Base-by-base conservation (phyloP, 495 filamentous ascomycete genomes). In the Chaetomium fimeti region DNA sequence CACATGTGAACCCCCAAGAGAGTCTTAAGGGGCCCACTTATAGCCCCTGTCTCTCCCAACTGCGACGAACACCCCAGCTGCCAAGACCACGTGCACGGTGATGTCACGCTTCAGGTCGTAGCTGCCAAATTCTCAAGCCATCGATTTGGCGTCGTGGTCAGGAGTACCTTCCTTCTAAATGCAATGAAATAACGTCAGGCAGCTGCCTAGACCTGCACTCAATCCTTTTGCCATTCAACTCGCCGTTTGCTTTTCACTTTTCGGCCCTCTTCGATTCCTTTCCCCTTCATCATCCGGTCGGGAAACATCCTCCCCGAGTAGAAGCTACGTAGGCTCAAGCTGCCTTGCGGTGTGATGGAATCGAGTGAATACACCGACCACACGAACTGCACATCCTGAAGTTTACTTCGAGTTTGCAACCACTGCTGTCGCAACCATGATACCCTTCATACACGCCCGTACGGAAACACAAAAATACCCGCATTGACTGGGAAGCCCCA, bases 391-490 rank as follows among this genome's bases (percentile, higher is more conserved):
- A 12, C 29, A 47, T n/a, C 27, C 22, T 53, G 36, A 38, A 55
- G n/a, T 13, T 36, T 27, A 13, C 8, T 28, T 43, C 52, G 54
- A 13, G 28, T 27, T 38, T 7, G 4, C 40, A 55, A 9, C 51
- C 28, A n/a, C 6, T 11, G 16, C 29, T 6, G 13, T 22, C 20
- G 53, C 40, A 29, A 78, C 42, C 28, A 97, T 98, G 93, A 78
- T 97, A 70, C 89, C 93, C 61, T 95, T 89, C 70, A 90, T 97
- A 76, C 86, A 97, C 74, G 76, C 77, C 71, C 87, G 92, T 94
- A 81, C 68, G 88, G 73, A 11, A 53, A 16, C 28, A 16, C 5
- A 9, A 22, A 36, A 22, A 60, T 42, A 51, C 32, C 15, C 28
- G n/a, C 61, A 3, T 56, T 45, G 22, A 59, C 49, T 55, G 22